A percentile compares a stretch with the other conserved stretches of the same genome.
These are phyloP conservation scores for Asterophora parasitica DNA, from an alignment of 768 basidiomycete species.

Conservation along the genomic window DNA sequence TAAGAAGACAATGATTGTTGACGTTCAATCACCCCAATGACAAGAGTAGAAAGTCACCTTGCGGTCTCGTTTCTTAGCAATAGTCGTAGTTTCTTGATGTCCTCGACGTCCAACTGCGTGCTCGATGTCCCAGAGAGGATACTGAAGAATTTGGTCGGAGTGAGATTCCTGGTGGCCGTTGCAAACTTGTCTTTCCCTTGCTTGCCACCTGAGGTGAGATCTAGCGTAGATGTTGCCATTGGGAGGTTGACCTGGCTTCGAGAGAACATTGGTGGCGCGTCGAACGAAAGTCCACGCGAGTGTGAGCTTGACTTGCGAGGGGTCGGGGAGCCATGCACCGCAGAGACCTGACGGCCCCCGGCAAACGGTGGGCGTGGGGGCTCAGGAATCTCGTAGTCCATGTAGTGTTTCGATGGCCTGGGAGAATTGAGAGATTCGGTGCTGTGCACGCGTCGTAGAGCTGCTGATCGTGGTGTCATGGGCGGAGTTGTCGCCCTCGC, in stretches of 20 bases:
- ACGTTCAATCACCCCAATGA: background rate
- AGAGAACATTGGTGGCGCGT: constrained; percentile 48
- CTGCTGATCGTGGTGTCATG: constrained; percentile 42
- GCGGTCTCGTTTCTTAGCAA: constrained; percentile 91
- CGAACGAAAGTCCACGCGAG: constrained; percentile 58
- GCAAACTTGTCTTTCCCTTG: constrained; percentile 48
- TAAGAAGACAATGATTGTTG: constrained; percentile 22
- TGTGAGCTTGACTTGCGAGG: constrained; percentile 43
- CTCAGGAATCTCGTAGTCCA: constrained; percentile 35
- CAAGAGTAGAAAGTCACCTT: constrained; percentile 39
- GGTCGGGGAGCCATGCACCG: constrained; percentile 28
- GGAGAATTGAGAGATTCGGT: constrained; percentile 66
- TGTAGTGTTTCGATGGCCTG: constrained; percentile 34
- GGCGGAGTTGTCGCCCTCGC: constrained; percentile 31
- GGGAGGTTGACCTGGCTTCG: constrained; percentile 46
- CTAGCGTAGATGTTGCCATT: constrained; percentile 37
- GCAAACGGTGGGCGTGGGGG: constrained; percentile 33
- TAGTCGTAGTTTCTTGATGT: constrained; percentile 82
- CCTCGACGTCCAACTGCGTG: constrained; percentile 75
- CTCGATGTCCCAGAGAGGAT: constrained; percentile 66
- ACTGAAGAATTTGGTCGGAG: constrained; percentile 64
- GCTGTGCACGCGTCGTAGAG: constrained; percentile 65
- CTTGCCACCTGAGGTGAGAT: constrained; percentile 36
- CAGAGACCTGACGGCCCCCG: constrained; percentile 30
- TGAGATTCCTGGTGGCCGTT: constrained; percentile 40